Percentiles rank a stretch among this genome's conserved stretches.
Evolutionary conservation across 352 stramenopile genomes (phyloP).

Genomic region (Phytophthora boehmeriae): DNA sequence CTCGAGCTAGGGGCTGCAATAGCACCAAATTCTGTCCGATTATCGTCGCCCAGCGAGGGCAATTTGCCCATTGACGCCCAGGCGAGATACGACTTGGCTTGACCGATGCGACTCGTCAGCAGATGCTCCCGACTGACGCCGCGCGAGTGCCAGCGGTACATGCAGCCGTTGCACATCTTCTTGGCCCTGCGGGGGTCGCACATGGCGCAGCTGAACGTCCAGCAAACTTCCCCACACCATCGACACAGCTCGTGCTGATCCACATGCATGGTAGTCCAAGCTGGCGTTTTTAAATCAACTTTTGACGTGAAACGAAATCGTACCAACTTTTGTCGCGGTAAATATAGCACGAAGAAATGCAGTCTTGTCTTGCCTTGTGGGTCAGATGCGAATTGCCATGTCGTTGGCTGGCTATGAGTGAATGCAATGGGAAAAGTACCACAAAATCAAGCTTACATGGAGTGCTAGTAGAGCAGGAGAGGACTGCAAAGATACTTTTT

Average conservation of each 20-base stretch:
- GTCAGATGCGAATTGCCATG: too few relatives aligned
- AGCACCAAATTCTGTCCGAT: neutral
- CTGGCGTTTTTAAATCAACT: neutral
- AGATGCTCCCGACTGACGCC: constrained; percentile 39
- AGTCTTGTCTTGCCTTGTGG: too few relatives aligned
- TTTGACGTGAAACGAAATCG: too few relatives aligned
- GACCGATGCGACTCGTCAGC: constrained; percentile 28
- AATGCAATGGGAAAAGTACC: neutral
- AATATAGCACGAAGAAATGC: too few relatives aligned
- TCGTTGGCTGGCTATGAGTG: too few relatives aligned
- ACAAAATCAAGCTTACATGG: neutral
- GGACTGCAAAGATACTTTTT: constrained; percentile 1
- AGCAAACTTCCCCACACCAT: constrained; percentile 40
- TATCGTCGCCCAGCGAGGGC: neutral
- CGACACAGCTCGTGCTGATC: constrained; percentile 17
- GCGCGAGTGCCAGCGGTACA: constrained; percentile 43
- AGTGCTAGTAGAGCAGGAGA: neutral
- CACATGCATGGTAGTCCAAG: constrained; percentile 7
- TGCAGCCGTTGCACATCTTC: constrained; percentile 37
- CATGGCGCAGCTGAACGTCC: constrained; percentile 37
- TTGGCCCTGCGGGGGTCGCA: constrained; percentile 45
- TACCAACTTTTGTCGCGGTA: too few relatives aligned
- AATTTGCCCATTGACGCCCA: constrained; percentile 16
- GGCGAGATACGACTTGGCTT: constrained; percentile 25
- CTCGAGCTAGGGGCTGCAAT: neutral